Evolutionary conservation across 805 yeast species (phyloP), one percentile per base, ranked within the genome.

Genomic region (Ogataea methanolica): DNA sequence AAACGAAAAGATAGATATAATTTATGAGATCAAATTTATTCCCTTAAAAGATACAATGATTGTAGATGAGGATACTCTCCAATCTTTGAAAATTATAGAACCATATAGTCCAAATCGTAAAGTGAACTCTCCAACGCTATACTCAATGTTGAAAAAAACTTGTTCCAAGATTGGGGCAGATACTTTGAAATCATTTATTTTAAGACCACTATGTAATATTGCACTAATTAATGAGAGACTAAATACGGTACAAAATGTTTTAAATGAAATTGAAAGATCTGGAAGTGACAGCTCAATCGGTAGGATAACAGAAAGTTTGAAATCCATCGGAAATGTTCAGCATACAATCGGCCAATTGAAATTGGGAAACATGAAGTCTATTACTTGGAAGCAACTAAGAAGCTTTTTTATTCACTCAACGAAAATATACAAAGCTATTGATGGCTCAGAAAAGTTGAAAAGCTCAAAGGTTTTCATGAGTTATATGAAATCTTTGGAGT

Each of bases 181-280:
- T 22, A 51, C 63, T 1, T 42, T 74, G n/a, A 56, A 49, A 12
- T 50, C 61, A 1, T 70, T 72, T 71, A 52, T 74, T 11, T 33
- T 56, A 3, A 56, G 67, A 15, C 78, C 78, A 0, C 48, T 68
- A 4, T 51, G 61, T 1, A 57, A 63, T n/a, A 44, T 52, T 1
- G 49, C 52, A 1, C 22, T 46, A 6, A 66, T 74, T 4, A 53
- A 60, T 16, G 50, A 53, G 33, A 60, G 78, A 22, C 58, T 61
- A 2, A 49, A 61, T 3, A 55, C 65, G 0, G 56, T 73, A 1
- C 58, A 57, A 7, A 29, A 50, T 0, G 50, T 74, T 4, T n/a
- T 54, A 0, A 43, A 50, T 4, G 59, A 47, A 5, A 17, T 33
- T 5, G 14, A 23, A 16, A 5, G 50, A 1, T 40, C 52, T 1